Conservation (phyloP, 106 monocot genomes). For the Apostasia ramifera region DNA sequence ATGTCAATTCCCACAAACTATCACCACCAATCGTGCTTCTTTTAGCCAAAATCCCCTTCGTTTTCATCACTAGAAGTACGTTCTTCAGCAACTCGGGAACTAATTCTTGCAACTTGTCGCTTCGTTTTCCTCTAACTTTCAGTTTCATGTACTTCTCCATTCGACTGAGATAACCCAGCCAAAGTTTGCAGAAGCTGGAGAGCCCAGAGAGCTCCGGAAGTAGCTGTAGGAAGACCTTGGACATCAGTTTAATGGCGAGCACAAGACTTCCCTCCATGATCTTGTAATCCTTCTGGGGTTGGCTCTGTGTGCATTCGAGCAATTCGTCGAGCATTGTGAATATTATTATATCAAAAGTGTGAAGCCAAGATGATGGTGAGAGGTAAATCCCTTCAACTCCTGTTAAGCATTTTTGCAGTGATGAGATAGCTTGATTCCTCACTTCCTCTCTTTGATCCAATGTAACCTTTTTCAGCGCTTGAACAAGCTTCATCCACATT, state of each 20-base stretch:
- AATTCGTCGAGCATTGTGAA: conserved; percentile 44
- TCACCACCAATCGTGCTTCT: conserved; percentile 36
- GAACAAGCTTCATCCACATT: conserved; percentile 52
- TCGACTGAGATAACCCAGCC: conserved; percentile 43
- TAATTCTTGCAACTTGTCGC: conserved; percentile 49
- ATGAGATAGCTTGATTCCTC: conserved; percentile 49
- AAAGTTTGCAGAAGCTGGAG: conserved; percentile 38
- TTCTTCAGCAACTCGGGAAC: conserved; percentile 61
- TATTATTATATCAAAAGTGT: conserved; percentile 37
- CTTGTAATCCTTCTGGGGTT: conserved; percentile 47
- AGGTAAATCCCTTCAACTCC: conserved; percentile 41
- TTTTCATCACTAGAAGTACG: conserved; percentile 49
- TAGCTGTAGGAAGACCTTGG: conserved; percentile 41
- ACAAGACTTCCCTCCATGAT: conserved; percentile 52
- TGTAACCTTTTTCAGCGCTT: conserved; percentile 31
- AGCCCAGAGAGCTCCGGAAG: conserved; percentile 24
- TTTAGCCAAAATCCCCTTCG: conserved; percentile 32
- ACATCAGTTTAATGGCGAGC: conserved; percentile 35
- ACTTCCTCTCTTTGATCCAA: conserved; percentile 55
- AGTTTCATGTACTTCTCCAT: conserved; percentile 57
- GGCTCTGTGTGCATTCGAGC: conserved; percentile 32
- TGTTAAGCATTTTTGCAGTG: conserved; percentile 44
- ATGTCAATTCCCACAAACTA: conserved; percentile 52
- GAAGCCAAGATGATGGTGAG: conserved; percentile 27
- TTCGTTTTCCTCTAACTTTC: conserved; percentile 40